Conservation (phyloP, 768 basidiomycete species). For the Auriscalpium vulgare region DNA sequence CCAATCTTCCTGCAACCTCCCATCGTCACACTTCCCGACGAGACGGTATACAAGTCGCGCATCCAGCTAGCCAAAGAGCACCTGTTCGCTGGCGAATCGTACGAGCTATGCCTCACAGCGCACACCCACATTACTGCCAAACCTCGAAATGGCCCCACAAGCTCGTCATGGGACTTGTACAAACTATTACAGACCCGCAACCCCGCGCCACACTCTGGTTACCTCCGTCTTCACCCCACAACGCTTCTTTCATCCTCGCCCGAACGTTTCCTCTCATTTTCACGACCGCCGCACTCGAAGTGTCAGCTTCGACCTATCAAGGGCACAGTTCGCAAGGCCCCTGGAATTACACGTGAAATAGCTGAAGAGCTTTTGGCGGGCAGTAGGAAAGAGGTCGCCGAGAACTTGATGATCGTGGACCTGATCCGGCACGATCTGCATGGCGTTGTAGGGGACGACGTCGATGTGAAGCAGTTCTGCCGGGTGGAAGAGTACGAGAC, state of each 20-base stretch:
- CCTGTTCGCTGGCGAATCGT: constrained; percentile 80
- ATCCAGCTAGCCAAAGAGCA: constrained; percentile 67
- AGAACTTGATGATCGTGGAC: constrained; percentile 98
- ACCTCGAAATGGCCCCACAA: constrained; percentile 17
- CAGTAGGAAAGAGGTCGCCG: constrained; percentile 84
- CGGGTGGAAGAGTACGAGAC: constrained; percentile 86
- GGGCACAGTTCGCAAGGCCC: constrained; percentile 75
- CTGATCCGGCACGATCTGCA: constrained; percentile 91
- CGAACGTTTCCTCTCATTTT: constrained; percentile 82
- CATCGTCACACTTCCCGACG: constrained; percentile 46
- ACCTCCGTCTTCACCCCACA: constrained; percentile 67
- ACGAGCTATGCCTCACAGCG: constrained; percentile 88
- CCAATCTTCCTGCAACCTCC: constrained; percentile 12
- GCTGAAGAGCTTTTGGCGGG: constrained; percentile 58
- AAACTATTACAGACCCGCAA: constrained; percentile 65
- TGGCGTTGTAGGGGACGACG: constrained; percentile 73
- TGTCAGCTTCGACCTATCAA: constrained; percentile 94
- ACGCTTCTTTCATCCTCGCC: constrained; percentile 83
- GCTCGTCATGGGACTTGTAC: constrained; percentile 68
- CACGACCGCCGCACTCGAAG: constrained; percentile 50
- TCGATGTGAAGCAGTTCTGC: constrained; percentile 80
- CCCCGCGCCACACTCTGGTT: constrained; percentile 85
- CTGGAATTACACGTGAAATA: constrained; percentile 51
- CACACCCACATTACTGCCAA: constrained; percentile 47
- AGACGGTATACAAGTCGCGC: constrained; percentile 51